These are phyloP conservation scores for Amesomyces nigricolor DNA, from an alignment of 2,329 filamentous ascomycete genomes.

Conservation along the genomic window DNA sequence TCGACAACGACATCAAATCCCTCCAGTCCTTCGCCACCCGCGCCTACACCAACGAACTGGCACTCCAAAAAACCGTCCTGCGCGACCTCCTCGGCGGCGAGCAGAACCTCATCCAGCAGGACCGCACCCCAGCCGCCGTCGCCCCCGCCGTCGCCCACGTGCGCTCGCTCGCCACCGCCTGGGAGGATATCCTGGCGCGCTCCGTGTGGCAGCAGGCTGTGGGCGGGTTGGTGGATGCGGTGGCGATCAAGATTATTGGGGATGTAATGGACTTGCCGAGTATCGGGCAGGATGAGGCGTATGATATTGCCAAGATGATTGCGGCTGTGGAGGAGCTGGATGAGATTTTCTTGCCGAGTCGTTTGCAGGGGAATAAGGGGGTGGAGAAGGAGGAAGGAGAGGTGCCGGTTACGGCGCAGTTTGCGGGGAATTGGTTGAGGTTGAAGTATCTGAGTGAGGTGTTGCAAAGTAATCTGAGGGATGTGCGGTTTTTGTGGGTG, in stretches of 20 bases:
- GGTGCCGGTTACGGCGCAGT: conserved; percentile 53
- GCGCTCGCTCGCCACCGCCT: conserved; percentile 48
- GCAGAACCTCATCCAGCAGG: conserved; percentile 55
- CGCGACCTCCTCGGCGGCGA: conserved; percentile 55
- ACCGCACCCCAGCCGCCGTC: conserved; percentile 47
- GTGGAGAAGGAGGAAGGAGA: conserved; percentile 33
- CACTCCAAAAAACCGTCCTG: conserved; percentile 55
- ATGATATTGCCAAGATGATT: conserved; percentile 55
- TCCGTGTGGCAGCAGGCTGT: conserved; percentile 60
- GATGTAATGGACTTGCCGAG: conserved; percentile 58
- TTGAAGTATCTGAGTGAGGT: conserved; percentile 60
- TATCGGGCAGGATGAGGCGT: conserved; percentile 60
- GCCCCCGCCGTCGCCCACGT: conserved; percentile 50
- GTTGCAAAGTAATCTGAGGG: conserved; percentile 60
- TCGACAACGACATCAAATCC: conserved; percentile 55
- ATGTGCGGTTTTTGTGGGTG: conserved; percentile 58
- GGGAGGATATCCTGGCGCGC: conserved; percentile 53
- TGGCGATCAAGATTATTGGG: conserved; percentile 53
- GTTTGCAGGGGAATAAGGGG: conserved; percentile 9
- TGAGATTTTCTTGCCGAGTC: conserved; percentile 51
- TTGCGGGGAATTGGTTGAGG: conserved; percentile 56
- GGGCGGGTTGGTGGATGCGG: conserved; percentile 53
- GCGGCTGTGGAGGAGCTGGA: conserved; percentile 53
- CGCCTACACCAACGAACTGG: conserved; percentile 57
- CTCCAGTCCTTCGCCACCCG: conserved; percentile 56